These are phyloP conservation scores for Floccularia luteovirens DNA, from an alignment of 768 basidiomycete genomes.

Conservation along the genomic window DNA sequence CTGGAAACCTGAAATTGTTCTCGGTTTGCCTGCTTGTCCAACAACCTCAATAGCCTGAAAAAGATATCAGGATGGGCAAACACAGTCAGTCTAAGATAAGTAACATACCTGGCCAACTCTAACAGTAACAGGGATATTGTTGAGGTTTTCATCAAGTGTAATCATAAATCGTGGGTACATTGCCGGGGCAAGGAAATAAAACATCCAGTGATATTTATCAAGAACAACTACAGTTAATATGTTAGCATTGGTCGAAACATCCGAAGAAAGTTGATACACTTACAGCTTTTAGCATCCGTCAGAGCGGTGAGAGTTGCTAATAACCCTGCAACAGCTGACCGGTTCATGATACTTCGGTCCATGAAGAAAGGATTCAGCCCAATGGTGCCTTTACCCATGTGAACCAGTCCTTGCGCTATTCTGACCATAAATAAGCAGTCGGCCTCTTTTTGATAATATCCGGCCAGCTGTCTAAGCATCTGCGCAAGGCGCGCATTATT, in stretches of 20 bases:
- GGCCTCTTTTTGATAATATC: conserved; percentile 97
- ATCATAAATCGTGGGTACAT: conserved; percentile 99
- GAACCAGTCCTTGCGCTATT: conserved; percentile 92
- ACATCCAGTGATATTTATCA: conserved; percentile 97
- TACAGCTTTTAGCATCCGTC: conserved; percentile 89
- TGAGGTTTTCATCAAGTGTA: conserved; percentile 88
- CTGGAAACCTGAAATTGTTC: conserved; percentile 97
- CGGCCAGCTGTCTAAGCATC: conserved; percentile 94
- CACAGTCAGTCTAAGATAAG: not conserved
- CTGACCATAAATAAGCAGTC: conserved; percentile 96
- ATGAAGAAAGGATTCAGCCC: conserved; percentile 95
- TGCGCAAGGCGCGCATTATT: conserved; percentile 97
- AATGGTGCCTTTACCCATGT: conserved; percentile 99
- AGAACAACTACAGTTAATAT: conserved; percentile 67
- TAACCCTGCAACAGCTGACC: conserved; percentile 83
- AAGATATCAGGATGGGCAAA: not conserved
- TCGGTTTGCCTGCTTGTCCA: conserved; percentile 94
- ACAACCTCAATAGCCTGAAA: conserved; percentile 90
- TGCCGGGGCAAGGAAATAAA: conserved; percentile 90
- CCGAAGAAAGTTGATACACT: conserved; percentile 24
- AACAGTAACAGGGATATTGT: conserved; percentile 82
- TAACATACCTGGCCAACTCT: conserved; percentile 82
- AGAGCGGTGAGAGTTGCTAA: conserved; percentile 86
- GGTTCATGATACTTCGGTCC: conserved; percentile 85
- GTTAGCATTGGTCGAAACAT: not conserved